Base-by-base conservation (phyloP, 768 basidiomycete genomes). In the Mycena haematopus region DNA sequence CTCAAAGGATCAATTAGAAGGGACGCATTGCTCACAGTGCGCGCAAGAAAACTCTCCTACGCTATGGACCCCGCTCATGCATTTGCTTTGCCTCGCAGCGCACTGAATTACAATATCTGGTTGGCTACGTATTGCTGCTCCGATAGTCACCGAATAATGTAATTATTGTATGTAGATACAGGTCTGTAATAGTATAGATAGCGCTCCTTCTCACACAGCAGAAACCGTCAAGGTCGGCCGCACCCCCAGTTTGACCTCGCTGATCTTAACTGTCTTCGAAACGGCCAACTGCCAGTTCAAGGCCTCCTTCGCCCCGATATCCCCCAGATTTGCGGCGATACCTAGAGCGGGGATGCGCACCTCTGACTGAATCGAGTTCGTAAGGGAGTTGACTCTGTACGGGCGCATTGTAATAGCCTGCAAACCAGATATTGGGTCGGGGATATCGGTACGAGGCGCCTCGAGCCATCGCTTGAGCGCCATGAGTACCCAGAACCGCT, bases 401-500 rank as follows among this genome's bases (percentile, higher is more conserved):
- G 65, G 63, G 10, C 42, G 33, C 40, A 55, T 51, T 17, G 70
- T 22, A 36, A 68, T 65, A 5, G 69, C 78, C 11, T 56, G 53
- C 50, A 78, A 64, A 22, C 63, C 55, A 9, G 58, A 67, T 22
- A 79, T 56, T 7, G 75, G 74, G 44, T 75, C 62, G 56, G 44
- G 62, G 42, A 64, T 58, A 35, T 53, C 67, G 47, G 22, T 53
- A 21, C 62, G 60, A 8, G 67, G 74, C 6, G 69, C 74, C n/a
- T 75, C 73, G 44, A 72, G 76, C 74, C 76, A 80, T 38, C 76
- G 71, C 55, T 77, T 74, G 59, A 85, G 65, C 62, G 75, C 77
- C 68, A 74, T 66, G 15, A 77, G 60, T 17, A 68, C 67, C 76
- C 78, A 81, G 62, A 75, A 80, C 31, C 64, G 60, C 0, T 42